Percentiles rank a stretch among this genome's conserved stretches.
Evolutionary conservation across 2,329 filamentous ascomycete species (phyloP).

Genomic region (Cryoendolithus antarcticus): DNA sequence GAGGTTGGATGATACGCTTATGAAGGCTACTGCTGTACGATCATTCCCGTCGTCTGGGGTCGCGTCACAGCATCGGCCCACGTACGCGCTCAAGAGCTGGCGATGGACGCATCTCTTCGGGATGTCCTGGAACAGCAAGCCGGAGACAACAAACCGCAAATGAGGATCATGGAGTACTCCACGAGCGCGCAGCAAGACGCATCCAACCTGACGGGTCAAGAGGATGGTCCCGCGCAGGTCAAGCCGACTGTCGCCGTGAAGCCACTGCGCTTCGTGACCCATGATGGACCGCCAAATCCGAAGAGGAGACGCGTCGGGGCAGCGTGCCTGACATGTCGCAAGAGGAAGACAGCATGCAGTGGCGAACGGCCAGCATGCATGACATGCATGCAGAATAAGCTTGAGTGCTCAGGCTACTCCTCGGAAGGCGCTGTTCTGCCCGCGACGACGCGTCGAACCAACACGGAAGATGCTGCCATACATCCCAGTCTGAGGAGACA

Average conservation of each 20-base stretch:
- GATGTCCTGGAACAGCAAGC: no score
- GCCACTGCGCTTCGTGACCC: slow-evolving; percentile 58
- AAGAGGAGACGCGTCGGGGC: slow-evolving; percentile 69
- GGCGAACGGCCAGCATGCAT: slow-evolving; percentile 29
- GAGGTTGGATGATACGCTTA: no score
- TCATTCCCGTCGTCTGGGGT: no score
- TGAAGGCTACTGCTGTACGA: no score
- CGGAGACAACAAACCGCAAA: no score
- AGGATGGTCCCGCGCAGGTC: no score
- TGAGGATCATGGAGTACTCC: no score
- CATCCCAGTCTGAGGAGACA: neutral
- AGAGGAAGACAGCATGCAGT: slow-evolving; percentile 36
- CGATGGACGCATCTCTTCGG: no score
- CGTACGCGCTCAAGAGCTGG: no score
- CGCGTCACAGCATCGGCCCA: no score
- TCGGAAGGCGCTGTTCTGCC: slow-evolving; percentile 2
- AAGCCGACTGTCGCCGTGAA: neutral
- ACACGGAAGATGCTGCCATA: slow-evolving; percentile 1
- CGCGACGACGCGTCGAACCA: slow-evolving; percentile 1
- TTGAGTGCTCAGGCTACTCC: slow-evolving; percentile 36
- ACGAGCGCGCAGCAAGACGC: no score
- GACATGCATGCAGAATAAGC: slow-evolving; percentile 36
- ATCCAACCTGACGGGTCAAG: no score
- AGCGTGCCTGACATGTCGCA: slow-evolving; percentile 42
- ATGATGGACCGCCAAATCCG: slow-evolving; percentile 66